A percentile compares a stretch with the other conserved stretches of the same genome.
phyloP scores from a whole-genome alignment of 208 protist species.

The Eutreptiella sp. region DNA sequence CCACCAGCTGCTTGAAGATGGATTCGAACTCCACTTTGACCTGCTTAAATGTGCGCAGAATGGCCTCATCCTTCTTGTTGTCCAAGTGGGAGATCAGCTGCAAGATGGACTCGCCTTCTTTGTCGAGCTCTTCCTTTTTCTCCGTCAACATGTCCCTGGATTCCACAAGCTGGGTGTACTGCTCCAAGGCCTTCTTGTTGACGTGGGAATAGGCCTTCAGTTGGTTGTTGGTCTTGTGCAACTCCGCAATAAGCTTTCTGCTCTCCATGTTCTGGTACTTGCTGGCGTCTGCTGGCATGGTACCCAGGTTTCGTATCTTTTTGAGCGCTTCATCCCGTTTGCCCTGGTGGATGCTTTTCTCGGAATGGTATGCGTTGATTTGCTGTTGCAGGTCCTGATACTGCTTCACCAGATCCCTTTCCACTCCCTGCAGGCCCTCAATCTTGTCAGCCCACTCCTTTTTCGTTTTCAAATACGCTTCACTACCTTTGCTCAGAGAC shows the following conservation, averaged over 20 bases:
- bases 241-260: slow-evolving; percentile 65
- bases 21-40: slow-evolving; percentile 88
- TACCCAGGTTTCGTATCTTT: slow-evolving; percentile 83
- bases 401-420: no score
- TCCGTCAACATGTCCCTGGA: slow-evolving; percentile 63
- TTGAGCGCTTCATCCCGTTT: slow-evolving; percentile 68
- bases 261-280: slow-evolving; percentile 48
- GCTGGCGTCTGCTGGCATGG: slow-evolving; percentile 56
- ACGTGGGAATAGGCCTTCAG: slow-evolving; percentile 86
- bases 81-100: slow-evolving; percentile 91
- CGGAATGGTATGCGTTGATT: slow-evolving; percentile 30
- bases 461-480: no score
- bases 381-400: background rate
- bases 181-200: slow-evolving; percentile 97
- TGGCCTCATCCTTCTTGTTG: slow-evolving; percentile 91
- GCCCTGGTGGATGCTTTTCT: slow-evolving; percentile 47
- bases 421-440: slow-evolving; percentile 45
- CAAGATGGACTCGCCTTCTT: slow-evolving; percentile 77
- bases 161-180: slow-evolving; percentile 83
- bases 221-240: slow-evolving; percentile 63
- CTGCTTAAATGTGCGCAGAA: slow-evolving; percentile 94
- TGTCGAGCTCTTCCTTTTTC: slow-evolving; percentile 67
- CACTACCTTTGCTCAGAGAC: no score
- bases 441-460: slow-evolving; percentile 37
- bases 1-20: slow-evolving; percentile 92